phyloP scores from a whole-genome alignment of 805 yeast species.

The Ogataea nonfermentans region DNA sequence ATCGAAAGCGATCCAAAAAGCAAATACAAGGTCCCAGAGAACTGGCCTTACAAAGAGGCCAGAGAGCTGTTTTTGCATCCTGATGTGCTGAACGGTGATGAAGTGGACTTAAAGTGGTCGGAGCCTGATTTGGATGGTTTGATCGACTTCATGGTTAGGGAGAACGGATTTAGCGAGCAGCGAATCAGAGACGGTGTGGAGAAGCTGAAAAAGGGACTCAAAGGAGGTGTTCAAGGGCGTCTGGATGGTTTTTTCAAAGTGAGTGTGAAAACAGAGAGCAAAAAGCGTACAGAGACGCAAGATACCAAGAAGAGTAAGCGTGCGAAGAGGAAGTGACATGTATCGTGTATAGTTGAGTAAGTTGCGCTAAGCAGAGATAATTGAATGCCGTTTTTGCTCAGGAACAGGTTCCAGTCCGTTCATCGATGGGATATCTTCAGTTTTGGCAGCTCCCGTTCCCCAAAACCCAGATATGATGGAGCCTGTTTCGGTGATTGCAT shows the following conservation, averaged over 20 bases:
- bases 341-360: constrained; percentile 3
- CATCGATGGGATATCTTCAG: constrained; percentile 6
- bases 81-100: constrained; percentile 64
- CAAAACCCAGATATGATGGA: constrained; percentile 21
- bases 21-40: constrained; percentile 85
- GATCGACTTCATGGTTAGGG: constrained; percentile 75
- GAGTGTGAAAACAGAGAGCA: constrained; percentile 48
- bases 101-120: constrained; percentile 75
- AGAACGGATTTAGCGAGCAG: constrained; percentile 92
- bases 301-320: constrained; percentile 22
- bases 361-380: background rate
- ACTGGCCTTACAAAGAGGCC: constrained; percentile 92
- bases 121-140: constrained; percentile 87
- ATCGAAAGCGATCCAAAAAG: constrained; percentile 55
- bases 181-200: constrained; percentile 85
- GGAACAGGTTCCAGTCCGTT: constrained; percentile 2
- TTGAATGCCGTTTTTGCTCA: background rate
- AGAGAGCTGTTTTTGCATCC: constrained; percentile 81
- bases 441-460: constrained; percentile 12
- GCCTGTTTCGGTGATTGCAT: constrained; percentile 22
- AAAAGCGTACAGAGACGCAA: constrained; percentile 34
- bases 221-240: constrained; percentile 86
- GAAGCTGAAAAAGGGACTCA: constrained; percentile 78
- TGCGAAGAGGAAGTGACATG: constrained; percentile 15
- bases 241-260: constrained; percentile 89